A percentile compares a stretch with the other conserved stretches of the same genome.
These are phyloP conservation scores for Talaromyces sp. DNA, from an alignment of 2,329 filamentous ascomycete species.

Conservation along the genomic window DNA sequence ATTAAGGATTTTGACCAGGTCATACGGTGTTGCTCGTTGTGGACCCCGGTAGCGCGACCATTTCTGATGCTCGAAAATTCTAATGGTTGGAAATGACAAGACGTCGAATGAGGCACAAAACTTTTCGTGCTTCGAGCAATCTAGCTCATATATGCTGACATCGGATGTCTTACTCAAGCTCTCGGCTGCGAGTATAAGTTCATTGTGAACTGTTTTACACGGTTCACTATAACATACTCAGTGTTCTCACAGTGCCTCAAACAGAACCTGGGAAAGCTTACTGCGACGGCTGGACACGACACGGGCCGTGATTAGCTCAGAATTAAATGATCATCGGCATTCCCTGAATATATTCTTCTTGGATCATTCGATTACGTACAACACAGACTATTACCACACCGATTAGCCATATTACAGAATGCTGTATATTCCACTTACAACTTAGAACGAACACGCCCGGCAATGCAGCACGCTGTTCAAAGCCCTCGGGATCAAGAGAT, in stretches of 20 bases:
- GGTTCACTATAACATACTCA: conserved; percentile 5
- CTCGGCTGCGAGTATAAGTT: conserved; percentile 7
- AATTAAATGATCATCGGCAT: not conserved
- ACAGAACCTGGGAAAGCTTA: not conserved
- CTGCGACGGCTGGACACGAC: conserved; percentile 6
- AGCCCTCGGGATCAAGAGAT: not conserved
- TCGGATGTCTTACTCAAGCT: conserved; percentile 7
- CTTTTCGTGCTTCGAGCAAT: conserved; percentile 8
- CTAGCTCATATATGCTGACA: conserved; percentile 14
- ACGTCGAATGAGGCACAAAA: conserved; percentile 16
- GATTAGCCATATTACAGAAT: not conserved
- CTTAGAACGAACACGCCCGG: conserved; percentile 9
- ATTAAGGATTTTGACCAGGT: not conserved
- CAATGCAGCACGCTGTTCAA: conserved; percentile 1
- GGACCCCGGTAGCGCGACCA: conserved; percentile 15
- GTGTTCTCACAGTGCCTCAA: not conserved
- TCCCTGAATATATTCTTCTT: too few species aligned
- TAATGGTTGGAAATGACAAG: conserved; percentile 13
- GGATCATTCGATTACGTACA: not conserved
- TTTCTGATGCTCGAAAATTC: not conserved
- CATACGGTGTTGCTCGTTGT: conserved; percentile 10
- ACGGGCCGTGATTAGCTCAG: not conserved
- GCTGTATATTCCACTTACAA: not conserved
- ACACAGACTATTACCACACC: conserved; percentile 1
- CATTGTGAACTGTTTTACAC: conserved; percentile 4